phyloP scores from a whole-genome alignment of 2,329 filamentous ascomycete species.

The Sporothrix protearum region DNA sequence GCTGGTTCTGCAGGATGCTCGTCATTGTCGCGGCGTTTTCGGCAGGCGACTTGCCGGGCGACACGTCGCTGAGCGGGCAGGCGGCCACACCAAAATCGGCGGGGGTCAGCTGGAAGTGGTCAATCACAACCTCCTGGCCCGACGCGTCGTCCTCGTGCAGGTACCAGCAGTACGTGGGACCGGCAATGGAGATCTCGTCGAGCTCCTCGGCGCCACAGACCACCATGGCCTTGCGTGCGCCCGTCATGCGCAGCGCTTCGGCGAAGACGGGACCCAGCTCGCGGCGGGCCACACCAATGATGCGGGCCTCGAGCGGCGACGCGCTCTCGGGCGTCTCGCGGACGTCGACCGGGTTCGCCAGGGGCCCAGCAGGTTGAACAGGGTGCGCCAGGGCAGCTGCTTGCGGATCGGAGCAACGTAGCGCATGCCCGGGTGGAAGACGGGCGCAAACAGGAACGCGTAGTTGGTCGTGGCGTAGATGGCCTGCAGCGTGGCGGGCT shows the following conservation, averaged over 20 bases:
- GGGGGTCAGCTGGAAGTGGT: slow-evolving; percentile 74
- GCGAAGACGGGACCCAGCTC: slow-evolving; percentile 87
- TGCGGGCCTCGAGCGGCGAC: slow-evolving; percentile 67
- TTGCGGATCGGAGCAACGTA: slow-evolving; percentile 81
- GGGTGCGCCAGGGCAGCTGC: slow-evolving; percentile 88
- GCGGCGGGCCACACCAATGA: slow-evolving; percentile 87
- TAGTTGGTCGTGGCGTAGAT: slow-evolving; percentile 85
- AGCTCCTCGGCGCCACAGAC: slow-evolving; percentile 90
- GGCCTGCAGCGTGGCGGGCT: slow-evolving; percentile 63
- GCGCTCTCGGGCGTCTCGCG: slow-evolving; percentile 25
- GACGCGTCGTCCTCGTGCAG: slow-evolving; percentile 46
- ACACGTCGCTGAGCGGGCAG: slow-evolving; percentile 74
- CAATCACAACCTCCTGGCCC: slow-evolving; percentile 50
- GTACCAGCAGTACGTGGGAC: slow-evolving; percentile 84
- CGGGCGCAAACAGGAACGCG: slow-evolving; percentile 90
- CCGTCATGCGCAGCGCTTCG: slow-evolving; percentile 72
- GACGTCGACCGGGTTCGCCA: slow-evolving; percentile 85
- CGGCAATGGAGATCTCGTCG: slow-evolving; percentile 91
- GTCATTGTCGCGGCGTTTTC: slow-evolving; percentile 85
- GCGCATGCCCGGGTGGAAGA: slow-evolving; percentile 94
- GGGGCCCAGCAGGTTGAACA: slow-evolving; percentile 96
- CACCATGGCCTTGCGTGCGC: slow-evolving; percentile 78
- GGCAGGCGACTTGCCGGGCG: slow-evolving; percentile 76
- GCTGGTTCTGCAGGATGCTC: slow-evolving; percentile 68
- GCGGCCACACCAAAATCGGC: slow-evolving; percentile 79